Evolutionary conservation across 495 filamentous ascomycete species (phyloP), one percentile per base, ranked within the genome.

Genomic region (Penicillium chermesinum): DNA sequence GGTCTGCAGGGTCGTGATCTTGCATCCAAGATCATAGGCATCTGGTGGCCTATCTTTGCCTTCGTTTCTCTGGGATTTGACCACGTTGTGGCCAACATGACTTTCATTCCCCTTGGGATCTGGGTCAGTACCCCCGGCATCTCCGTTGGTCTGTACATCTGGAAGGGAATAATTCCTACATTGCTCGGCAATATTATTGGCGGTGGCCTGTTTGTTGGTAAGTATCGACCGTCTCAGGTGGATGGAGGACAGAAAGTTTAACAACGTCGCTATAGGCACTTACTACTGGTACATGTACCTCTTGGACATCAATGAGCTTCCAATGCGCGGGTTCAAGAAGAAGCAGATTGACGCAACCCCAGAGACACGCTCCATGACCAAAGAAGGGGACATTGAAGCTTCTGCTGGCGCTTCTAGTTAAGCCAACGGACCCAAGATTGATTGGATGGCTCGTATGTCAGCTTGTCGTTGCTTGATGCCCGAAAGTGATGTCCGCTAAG

Each of bases 11-110:
- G 73, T n/a, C 72, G 76, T 7, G 78, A 81, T 48, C 58, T 81
- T 12, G 64, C 67, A 18, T 76, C 75, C 13, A 83, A 83, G 60
- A 66, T 83, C 7, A 63, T 76, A 16, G 75, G 75, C n/a, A 83
- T 84, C 59, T 84, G 82, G 80, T 80, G 72, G 62, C 80, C 80
- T 0, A 79, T 78, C 16, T 80, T 81, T 43, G 74, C 73, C 8
- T 84, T 83, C 52, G 79, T 81, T 13, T 73, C 69, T 8, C 64
- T 84, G 4, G 77, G 75, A 0, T 70, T 83, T 5, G 80, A 83
- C 33, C 81, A 84, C 61, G 79, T 83, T 37, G 76, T 84, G 20
- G 80, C 79, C 36, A 84, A 83, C 53, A 84, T 83, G 78, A 82
- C 79, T 30, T 81, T 82, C 53, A 75, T 84, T 30, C 79, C 80